Percentiles rank a stretch among this genome's conserved stretches.
These are phyloP conservation scores for Stachybotrys elegans DNA, from an alignment of 2,329 filamentous ascomycete species.

Conservation along the genomic window DNA sequence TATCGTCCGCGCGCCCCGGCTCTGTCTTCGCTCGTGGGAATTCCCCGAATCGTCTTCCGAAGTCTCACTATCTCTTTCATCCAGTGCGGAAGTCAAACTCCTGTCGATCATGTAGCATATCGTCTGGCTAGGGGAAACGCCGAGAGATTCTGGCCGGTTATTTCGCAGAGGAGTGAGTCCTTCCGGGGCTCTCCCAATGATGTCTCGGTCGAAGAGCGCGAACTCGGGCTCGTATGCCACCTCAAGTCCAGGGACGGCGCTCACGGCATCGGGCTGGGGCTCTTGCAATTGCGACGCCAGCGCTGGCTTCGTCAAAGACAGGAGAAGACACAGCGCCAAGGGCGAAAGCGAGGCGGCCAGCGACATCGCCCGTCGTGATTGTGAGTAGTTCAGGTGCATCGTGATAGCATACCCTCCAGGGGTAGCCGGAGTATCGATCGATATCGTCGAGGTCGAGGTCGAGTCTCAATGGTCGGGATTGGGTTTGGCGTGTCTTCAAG, in stretches of 20 bases:
- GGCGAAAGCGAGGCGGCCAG: conserved; percentile 56
- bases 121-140: conserved; percentile 58
- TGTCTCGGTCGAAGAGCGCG: conserved; percentile 52
- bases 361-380: conserved; percentile 67
- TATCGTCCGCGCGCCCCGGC: conserved; percentile 40
- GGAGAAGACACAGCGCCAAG: conserved; percentile 54
- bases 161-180: conserved; percentile 51
- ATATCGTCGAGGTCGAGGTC: too few species aligned
- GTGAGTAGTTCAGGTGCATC: conserved; percentile 62
- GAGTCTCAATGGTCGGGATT: too few species aligned
- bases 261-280: too few species aligned
- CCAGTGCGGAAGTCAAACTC: conserved; percentile 7
- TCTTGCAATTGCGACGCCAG: conserved; percentile 54
- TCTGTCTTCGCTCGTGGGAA: conserved; percentile 18
- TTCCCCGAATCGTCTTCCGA: conserved; percentile 8
- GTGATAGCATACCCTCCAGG: conserved; percentile 37
- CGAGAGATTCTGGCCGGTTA: conserved; percentile 56
- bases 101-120: conserved; percentile 36
- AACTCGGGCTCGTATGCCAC: conserved; percentile 57
- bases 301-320: conserved; percentile 55
- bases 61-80: conserved; percentile 8
- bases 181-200: conserved; percentile 56
- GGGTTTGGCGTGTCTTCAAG: too few species aligned
- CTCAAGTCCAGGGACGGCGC: conserved; percentile 14
- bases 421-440: too few species aligned